Percentiles rank a stretch among this genome's conserved stretches.
Conservation (phyloP, 768 basidiomycete genomes). For the Lyophyllum semitale region DNA sequence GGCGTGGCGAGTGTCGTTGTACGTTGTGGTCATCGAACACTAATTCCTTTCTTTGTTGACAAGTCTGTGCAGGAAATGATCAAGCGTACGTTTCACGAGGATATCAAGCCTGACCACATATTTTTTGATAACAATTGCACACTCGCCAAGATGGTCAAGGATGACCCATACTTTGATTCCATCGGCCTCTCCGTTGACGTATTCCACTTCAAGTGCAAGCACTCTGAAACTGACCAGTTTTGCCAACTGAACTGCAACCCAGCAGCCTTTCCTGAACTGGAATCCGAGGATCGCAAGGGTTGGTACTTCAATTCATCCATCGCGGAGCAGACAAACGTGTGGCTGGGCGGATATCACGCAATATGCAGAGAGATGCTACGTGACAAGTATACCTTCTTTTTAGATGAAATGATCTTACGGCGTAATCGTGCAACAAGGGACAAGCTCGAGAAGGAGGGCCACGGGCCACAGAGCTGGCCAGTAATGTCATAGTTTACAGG, state of each 20-base stretch:
- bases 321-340: constrained; percentile 44
- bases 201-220: constrained; percentile 37
- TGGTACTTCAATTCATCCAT: constrained; percentile 47
- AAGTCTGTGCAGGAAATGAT: constrained; percentile 21
- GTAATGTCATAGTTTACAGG: no score
- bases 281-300: constrained; percentile 14
- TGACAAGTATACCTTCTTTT: constrained; percentile 33
- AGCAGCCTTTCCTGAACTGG: constrained; percentile 34
- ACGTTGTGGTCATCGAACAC: neutral
- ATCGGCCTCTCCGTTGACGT: constrained; percentile 33
- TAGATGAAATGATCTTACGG: constrained; percentile 39
- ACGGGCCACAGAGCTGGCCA: neutral
- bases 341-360: constrained; percentile 39
- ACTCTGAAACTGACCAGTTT: constrained; percentile 24
- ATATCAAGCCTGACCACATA: constrained; percentile 12
- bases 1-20: constrained; percentile 15
- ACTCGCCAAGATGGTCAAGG: constrained; percentile 1
- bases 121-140: constrained; percentile 30
- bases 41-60: neutral
- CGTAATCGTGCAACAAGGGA: constrained; percentile 17
- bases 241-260: constrained; percentile 33
- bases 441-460: neutral
- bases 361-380: constrained; percentile 37
- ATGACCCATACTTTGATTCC: constrained; percentile 17
- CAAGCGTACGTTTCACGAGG: constrained; percentile 20